Conservation (phyloP, 2,329 filamentous ascomycete genomes). For the Talaromyces marneffei region DNA sequence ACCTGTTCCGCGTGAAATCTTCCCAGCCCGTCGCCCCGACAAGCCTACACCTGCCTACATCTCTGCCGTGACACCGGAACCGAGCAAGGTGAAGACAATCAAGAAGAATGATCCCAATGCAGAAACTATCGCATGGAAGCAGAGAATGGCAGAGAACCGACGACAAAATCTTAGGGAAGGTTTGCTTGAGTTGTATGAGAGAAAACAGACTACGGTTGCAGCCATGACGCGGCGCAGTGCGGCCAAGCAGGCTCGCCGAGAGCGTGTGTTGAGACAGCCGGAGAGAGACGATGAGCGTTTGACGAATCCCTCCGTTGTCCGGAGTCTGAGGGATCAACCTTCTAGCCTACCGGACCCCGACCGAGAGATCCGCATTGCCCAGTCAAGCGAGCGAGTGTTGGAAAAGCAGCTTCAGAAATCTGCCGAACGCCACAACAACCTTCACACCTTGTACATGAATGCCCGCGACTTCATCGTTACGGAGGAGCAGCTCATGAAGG, state of each 20-base stretch:
- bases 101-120: slow-evolving; percentile 38
- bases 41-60: slow-evolving; percentile 62
- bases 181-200: slow-evolving; percentile 61
- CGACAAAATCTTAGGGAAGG: slow-evolving; percentile 67
- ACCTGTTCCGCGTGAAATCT: slow-evolving; percentile 76
- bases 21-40: slow-evolving; percentile 54
- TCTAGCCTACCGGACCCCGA: slow-evolving; percentile 56
- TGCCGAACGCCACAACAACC: slow-evolving; percentile 59
- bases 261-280: slow-evolving; percentile 54
- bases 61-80: slow-evolving; percentile 52
- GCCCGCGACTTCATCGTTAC: slow-evolving; percentile 80
- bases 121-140: slow-evolving; percentile 60
- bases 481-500: slow-evolving; percentile 66
- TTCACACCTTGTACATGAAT: slow-evolving; percentile 87
- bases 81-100: slow-evolving; percentile 33
- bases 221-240: slow-evolving; percentile 38
- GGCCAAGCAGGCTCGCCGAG: slow-evolving; percentile 46
- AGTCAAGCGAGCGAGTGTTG: slow-evolving; percentile 34
- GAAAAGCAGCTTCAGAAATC: slow-evolving; percentile 48
- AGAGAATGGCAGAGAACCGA: slow-evolving; percentile 64
- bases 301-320: slow-evolving; percentile 62
- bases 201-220: slow-evolving; percentile 49
- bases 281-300: slow-evolving; percentile 71
- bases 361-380: slow-evolving; percentile 52
- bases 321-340: slow-evolving; percentile 46